phyloP scores from a whole-genome alignment of 176 grass and related monocot species.

The Miscanthus lutarioriparius region DNA sequence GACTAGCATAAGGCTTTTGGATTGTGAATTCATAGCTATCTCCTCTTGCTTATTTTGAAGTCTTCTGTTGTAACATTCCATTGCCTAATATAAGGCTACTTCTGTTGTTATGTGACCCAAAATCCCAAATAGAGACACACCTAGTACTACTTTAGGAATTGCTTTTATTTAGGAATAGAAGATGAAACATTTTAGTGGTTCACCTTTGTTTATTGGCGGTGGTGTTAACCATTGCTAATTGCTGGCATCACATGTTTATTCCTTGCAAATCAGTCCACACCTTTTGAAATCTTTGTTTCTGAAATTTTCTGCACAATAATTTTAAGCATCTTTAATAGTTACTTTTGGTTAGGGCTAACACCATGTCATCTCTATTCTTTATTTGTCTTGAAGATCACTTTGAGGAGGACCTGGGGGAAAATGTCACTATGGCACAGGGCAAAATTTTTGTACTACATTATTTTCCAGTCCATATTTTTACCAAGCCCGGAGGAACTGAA shows the following conservation, averaged over 20 bases:
- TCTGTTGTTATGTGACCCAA: not conserved
- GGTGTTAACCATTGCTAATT: slow-evolving; percentile 6
- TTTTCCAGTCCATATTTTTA: slow-evolving; percentile 92
- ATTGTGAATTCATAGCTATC: not conserved
- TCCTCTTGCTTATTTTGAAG: not conserved
- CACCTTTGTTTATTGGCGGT: not conserved
- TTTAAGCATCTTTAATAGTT: not conserved
- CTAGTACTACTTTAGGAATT: not conserved
- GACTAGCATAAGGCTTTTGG: not conserved
- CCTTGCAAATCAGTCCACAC: not conserved
- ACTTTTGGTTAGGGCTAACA: not conserved
- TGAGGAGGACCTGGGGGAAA: slow-evolving; percentile 82
- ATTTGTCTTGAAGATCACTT: slow-evolving; percentile 76
- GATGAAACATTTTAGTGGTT: slow-evolving; percentile 3
- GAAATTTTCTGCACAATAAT: slow-evolving; percentile 2
- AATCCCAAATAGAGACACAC: not conserved
- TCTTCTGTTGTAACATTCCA: slow-evolving; percentile 11
- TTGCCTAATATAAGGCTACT: not conserved
- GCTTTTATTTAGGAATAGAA: slow-evolving; percentile 7
- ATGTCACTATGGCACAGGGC: slow-evolving; percentile 81
- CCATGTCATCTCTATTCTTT: not conserved
- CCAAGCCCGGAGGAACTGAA: slow-evolving; percentile 74
- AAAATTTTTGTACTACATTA: slow-evolving; percentile 84
- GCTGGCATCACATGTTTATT: not conserved
- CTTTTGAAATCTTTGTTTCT: not conserved